Evolutionary conservation across 2,329 filamentous ascomycete genomes (phyloP).

Genomic region (Alternaria incomplexa): DNA sequence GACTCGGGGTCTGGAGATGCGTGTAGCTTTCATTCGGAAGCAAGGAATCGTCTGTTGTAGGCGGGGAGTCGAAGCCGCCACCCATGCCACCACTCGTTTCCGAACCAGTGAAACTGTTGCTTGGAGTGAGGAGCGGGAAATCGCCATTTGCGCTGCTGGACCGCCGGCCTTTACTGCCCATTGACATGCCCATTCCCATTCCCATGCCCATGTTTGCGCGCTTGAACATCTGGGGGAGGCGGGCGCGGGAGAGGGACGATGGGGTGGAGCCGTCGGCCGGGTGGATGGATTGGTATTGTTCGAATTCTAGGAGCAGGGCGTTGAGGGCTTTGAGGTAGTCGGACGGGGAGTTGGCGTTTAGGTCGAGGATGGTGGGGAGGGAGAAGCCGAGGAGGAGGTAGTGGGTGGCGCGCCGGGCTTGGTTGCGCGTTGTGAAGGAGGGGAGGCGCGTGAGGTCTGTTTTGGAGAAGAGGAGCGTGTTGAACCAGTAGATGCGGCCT

Average conservation of each 20-base stretch:
- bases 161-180: conserved; percentile 52
- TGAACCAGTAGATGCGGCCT: conserved; percentile 97
- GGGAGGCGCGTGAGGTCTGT: conserved; percentile 80
- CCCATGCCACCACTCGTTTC: not conserved
- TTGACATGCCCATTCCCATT: conserved; percentile 44
- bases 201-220: conserved; percentile 45
- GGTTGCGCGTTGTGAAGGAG: conserved; percentile 82
- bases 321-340: conserved; percentile 91
- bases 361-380: conserved; percentile 85
- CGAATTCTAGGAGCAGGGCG: conserved; percentile 86
- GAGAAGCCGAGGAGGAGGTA: conserved; percentile 92
- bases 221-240: conserved; percentile 66
- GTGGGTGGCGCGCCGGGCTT: conserved; percentile 89
- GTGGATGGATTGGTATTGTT: conserved; percentile 88
- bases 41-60: conserved; percentile 31
- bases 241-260: conserved; percentile 74
- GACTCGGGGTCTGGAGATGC: conserved; percentile 83
- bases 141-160: conserved; percentile 66
- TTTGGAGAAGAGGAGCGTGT: conserved; percentile 90
- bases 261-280: conserved; percentile 74
- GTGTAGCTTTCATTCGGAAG: conserved; percentile 81
- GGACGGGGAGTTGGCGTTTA: conserved; percentile 77
- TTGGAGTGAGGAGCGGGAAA: conserved; percentile 27
- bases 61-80: conserved; percentile 38
- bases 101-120: conserved; percentile 34